Percentiles rank a stretch among this genome's conserved stretches.
phyloP scores from a whole-genome alignment of 2,329 filamentous ascomycete genomes.

The Emmonsia crescens region DNA sequence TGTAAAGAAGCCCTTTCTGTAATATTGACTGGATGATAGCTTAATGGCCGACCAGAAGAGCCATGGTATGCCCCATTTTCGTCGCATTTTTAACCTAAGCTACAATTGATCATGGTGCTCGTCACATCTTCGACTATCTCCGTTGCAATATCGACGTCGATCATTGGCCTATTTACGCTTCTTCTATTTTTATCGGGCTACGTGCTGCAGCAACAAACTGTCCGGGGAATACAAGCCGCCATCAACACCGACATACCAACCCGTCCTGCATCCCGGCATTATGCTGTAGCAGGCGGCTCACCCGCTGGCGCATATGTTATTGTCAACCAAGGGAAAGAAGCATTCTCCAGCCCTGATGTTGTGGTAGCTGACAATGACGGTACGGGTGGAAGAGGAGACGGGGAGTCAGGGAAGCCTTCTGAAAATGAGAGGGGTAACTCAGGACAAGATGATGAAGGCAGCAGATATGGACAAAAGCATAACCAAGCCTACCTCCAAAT shows the following conservation, averaged over 20 bases:
- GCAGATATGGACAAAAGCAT: background rate
- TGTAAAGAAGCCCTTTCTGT: background rate
- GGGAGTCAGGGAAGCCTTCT: background rate
- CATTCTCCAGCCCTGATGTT: background rate
- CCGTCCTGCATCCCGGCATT: background rate
- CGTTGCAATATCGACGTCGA: conserved; percentile 31
- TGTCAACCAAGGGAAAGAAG: background rate
- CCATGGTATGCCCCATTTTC: background rate
- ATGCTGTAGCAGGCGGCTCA: background rate
- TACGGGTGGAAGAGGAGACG: background rate
- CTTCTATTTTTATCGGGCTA: conserved; percentile 84
- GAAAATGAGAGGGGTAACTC: background rate
- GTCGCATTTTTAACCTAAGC: background rate
- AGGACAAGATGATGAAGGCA: background rate
- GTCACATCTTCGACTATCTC: conserved; percentile 36
- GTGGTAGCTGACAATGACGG: background rate
- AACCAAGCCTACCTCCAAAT: conserved; percentile 32
- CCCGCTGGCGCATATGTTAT: background rate
- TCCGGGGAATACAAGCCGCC: conserved; percentile 55
- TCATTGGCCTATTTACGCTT: conserved; percentile 64
- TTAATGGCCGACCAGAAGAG: background rate
- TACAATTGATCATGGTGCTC: conserved; percentile 31
- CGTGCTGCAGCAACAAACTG: conserved; percentile 73
- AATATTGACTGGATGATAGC: background rate
- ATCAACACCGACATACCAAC: background rate